Conservation (phyloP, 2,329 filamentous ascomycete genomes). For the Penicillium sp. region DNA sequence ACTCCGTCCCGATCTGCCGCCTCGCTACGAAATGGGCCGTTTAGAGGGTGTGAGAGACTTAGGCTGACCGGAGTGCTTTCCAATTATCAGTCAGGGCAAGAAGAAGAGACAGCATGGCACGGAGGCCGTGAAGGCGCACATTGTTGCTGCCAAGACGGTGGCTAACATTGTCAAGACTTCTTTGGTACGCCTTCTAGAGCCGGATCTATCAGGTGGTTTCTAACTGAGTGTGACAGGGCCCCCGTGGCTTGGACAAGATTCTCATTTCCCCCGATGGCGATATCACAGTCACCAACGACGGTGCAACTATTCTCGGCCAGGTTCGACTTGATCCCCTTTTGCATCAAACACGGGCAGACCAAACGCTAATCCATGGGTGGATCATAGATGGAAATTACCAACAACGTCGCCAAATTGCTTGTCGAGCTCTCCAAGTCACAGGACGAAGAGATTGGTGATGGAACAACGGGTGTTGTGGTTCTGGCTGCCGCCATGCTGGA, state of each 20-base stretch:
- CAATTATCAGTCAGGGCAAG: slow-evolving; percentile 74
- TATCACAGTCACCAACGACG: slow-evolving; percentile 99
- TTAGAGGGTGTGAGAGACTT: not conserved
- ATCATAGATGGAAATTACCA: slow-evolving; percentile 90
- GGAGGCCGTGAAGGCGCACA: slow-evolving; percentile 97
- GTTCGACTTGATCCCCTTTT: slow-evolving; percentile 37
- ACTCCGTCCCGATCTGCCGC: slow-evolving; percentile 7
- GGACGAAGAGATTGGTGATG: slow-evolving; percentile 98
- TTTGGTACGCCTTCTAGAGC: slow-evolving; percentile 56
- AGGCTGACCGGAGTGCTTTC: slow-evolving; percentile 29
- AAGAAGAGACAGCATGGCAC: slow-evolving; percentile 97
- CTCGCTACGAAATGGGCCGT: slow-evolving; percentile 9
- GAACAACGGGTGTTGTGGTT: slow-evolving; percentile 96
- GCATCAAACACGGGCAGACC: not conserved
- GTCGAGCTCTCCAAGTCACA: slow-evolving; percentile 98
- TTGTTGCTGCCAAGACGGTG: slow-evolving; percentile 92
- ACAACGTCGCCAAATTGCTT: slow-evolving; percentile 95
- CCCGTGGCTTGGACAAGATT: slow-evolving; percentile 97
- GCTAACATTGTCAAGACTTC: slow-evolving; percentile 98
- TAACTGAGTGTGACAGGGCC: slow-evolving; percentile 58
- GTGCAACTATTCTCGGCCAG: slow-evolving; percentile 90
- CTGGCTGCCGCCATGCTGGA: slow-evolving; percentile 92
- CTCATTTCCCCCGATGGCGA: slow-evolving; percentile 97
- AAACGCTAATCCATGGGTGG: slow-evolving; percentile 19
- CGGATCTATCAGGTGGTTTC: not conserved